These are phyloP conservation scores for Dothidotthia symphoricarpi DNA, from an alignment of 2,329 filamentous ascomycete genomes.

Conservation along the genomic window DNA sequence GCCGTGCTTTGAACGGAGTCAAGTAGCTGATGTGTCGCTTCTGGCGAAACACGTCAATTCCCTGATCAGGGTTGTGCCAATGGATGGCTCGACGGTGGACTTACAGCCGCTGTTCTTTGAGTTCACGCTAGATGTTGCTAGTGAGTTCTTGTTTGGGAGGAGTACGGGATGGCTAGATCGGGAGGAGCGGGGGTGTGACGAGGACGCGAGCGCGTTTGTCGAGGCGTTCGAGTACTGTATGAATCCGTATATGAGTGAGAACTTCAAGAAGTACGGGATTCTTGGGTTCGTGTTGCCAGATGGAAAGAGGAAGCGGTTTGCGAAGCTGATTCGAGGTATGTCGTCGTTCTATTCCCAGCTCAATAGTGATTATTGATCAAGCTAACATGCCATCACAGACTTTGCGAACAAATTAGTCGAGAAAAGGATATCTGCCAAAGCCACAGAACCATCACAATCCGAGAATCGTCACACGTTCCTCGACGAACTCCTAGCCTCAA, in stretches of 20 bases:
- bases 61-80: constrained; percentile 20
- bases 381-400: background rate
- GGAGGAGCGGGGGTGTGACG: background rate
- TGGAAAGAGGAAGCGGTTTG: constrained; percentile 12
- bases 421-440: background rate
- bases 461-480: constrained; percentile 24
- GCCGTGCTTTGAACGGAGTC: constrained; percentile 26
- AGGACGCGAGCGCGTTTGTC: constrained; percentile 13
- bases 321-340: constrained; percentile 18
- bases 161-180: constrained; percentile 16
- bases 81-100: constrained; percentile 22
- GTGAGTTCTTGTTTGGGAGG: constrained; percentile 28
- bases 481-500: constrained; percentile 20
- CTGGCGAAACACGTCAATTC: constrained; percentile 22
- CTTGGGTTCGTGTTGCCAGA: constrained; percentile 18
- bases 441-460: background rate
- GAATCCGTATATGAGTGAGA: constrained; percentile 16
- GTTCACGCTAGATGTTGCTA: constrained; percentile 25
- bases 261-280: constrained; percentile 11
- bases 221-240: constrained; percentile 25
- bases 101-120: constrained; percentile 28
- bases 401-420: constrained; percentile 7
- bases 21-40: constrained; percentile 22
- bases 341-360: no score
- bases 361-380: no score